Conservation (phyloP, 352 stramenopile species). For the Globisporangium yorkense region DNA sequence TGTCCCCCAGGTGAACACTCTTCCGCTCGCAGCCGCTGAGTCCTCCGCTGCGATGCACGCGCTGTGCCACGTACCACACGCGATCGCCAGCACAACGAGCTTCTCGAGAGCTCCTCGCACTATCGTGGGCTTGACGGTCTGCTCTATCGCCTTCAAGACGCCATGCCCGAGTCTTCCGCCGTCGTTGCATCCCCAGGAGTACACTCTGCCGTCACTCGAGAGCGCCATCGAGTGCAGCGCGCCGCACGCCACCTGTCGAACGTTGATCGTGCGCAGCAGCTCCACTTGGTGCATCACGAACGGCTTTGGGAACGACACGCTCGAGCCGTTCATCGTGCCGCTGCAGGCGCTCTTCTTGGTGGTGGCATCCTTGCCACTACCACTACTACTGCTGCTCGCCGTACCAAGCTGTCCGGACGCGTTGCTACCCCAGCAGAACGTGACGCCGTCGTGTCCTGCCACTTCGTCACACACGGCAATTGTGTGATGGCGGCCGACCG, state of each 20-base stretch:
- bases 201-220: slow-evolving; percentile 82
- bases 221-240: slow-evolving; percentile 89
- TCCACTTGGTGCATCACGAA: slow-evolving; percentile 57
- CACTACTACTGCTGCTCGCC: background rate
- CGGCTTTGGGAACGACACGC: slow-evolving; percentile 36
- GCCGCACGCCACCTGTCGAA: slow-evolving; percentile 86
- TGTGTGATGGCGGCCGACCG: slow-evolving; percentile 57
- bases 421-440: slow-evolving; percentile 77
- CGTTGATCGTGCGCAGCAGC: slow-evolving; percentile 30
- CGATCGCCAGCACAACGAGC: slow-evolving; percentile 42
- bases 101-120: slow-evolving; percentile 26
- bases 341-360: background rate
- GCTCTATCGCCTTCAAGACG: slow-evolving; percentile 4
- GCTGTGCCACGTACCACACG: slow-evolving; percentile 72
- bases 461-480: slow-evolving; percentile 66
- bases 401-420: slow-evolving; percentile 60
- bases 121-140: slow-evolving; percentile 22
- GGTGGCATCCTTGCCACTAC: background rate
- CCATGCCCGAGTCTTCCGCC: slow-evolving; percentile 54
- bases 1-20: slow-evolving; percentile 68
- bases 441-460: slow-evolving; percentile 49
- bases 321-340: slow-evolving; percentile 8
- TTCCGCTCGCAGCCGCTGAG: slow-evolving; percentile 10
- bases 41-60: slow-evolving; percentile 40
- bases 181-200: slow-evolving; percentile 93